Conservation (phyloP, 2,329 filamentous ascomycete species). For the Gnomoniopsis smithogilvyi region DNA sequence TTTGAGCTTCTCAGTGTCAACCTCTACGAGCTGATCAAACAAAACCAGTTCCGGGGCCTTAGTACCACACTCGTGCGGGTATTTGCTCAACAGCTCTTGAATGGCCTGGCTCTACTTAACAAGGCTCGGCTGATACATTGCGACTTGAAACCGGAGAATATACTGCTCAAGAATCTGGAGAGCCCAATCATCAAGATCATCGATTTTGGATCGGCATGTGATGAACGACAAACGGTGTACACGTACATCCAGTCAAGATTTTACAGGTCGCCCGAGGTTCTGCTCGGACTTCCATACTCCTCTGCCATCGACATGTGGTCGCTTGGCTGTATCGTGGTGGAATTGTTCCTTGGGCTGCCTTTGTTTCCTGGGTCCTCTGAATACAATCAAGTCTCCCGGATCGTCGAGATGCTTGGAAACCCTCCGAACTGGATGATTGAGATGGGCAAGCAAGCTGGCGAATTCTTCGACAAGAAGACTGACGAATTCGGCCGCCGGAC, state of each 20-base stretch:
- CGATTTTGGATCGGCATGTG: slow-evolving; percentile 97
- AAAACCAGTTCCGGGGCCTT: slow-evolving; percentile 96
- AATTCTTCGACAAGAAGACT: slow-evolving; percentile 90
- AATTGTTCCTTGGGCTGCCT: slow-evolving; percentile 90
- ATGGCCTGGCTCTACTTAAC: slow-evolving; percentile 86
- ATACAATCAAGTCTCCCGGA: slow-evolving; percentile 96
- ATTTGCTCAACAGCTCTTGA: slow-evolving; percentile 94
- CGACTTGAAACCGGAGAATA: slow-evolving; percentile 97
- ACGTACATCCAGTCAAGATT: slow-evolving; percentile 99
- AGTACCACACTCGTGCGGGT: slow-evolving; percentile 96
- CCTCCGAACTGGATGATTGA: slow-evolving; percentile 99
- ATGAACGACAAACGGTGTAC: slow-evolving; percentile 97
- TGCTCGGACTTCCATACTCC: slow-evolving; percentile 94
- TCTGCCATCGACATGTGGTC: slow-evolving; percentile 99
- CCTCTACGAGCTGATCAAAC: slow-evolving; percentile 97
- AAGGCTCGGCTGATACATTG: slow-evolving; percentile 97
- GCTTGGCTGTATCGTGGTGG: slow-evolving; percentile 94
- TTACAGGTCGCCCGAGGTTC: slow-evolving; percentile 93
- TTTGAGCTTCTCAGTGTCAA: slow-evolving; percentile 98
- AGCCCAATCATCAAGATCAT: slow-evolving; percentile 99
- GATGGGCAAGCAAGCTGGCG: slow-evolving; percentile 94
- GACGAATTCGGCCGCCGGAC: slow-evolving; percentile 92
- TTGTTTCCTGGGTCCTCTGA: slow-evolving; percentile 96
- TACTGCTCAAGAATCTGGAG: slow-evolving; percentile 94
- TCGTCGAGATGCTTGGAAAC: slow-evolving; percentile 96